These are phyloP conservation scores for Gigaspora rosea DNA, from an alignment of 192 early-diverging fungal species.

Conservation along the genomic window DNA sequence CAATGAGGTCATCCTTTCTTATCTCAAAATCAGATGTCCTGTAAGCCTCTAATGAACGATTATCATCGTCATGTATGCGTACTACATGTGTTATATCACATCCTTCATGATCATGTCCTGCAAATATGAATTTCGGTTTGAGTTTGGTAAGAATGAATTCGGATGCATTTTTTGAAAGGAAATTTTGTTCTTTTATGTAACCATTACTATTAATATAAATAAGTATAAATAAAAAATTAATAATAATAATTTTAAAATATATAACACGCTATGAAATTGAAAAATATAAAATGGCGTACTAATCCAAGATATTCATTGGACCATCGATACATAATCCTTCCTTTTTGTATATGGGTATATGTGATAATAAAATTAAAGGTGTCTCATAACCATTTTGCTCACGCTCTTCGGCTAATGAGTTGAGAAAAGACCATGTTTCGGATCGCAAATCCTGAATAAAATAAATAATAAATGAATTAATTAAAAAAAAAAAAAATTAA, in stretches of 20 bases:
- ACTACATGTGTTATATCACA: constrained; percentile 51
- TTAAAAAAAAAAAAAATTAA: background rate
- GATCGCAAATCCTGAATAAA: constrained; percentile 40
- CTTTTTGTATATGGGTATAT: constrained; percentile 64
- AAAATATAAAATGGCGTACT: constrained; percentile 23
- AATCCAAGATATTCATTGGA: constrained; percentile 41
- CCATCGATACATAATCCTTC: constrained; percentile 53
- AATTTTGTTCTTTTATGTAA: constrained; percentile 59
- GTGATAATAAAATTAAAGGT: constrained; percentile 57
- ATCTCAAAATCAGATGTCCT: constrained; percentile 36
- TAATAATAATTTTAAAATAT: background rate
- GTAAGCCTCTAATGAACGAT: constrained; percentile 36
- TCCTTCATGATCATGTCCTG: constrained; percentile 67
- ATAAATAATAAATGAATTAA: background rate
- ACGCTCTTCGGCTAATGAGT: constrained; percentile 39
- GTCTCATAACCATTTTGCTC: constrained; percentile 35
- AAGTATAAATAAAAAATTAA: background rate
- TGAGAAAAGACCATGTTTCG: constrained; percentile 59
- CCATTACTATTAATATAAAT: background rate
- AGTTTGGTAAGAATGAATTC: constrained; percentile 58
- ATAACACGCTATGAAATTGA: background rate
- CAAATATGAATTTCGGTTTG: constrained; percentile 57
- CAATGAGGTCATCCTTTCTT: constrained; percentile 34
- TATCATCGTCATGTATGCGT: background rate
- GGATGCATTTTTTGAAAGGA: constrained; percentile 56